Evolutionary conservation across 2,329 filamentous ascomycete genomes (phyloP), one percentile per base, ranked within the genome.

Genomic region (Gaeumannomyces sp.): DNA sequence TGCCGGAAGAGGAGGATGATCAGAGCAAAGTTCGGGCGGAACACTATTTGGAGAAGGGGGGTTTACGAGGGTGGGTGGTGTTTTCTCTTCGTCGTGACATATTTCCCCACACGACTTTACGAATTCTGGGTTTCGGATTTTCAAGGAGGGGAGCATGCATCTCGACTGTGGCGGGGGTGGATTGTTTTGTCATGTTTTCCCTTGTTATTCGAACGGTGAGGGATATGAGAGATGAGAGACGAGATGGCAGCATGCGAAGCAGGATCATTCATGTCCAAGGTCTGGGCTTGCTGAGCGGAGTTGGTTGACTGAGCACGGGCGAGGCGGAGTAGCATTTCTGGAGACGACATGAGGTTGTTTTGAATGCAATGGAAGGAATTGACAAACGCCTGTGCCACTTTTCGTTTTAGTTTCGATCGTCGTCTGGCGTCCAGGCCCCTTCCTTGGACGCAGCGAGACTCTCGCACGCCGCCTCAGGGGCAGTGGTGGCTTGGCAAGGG

Each of bases 121-220:
- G 45, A 53, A 53, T 53, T 53, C 22, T 53, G 45, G 45, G n/a
- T 53, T 53, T 53, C 45, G 45, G 38, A 53, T 53, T 53, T 53
- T 53, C 45, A 53, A 53, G n/a, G 19, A 53, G 45, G 7, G 19
- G 45, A 53, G 45, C 45, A 53, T 53, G 45, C 45, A 53, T 53
- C 19, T 53, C 45, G 45, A n/a, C 22, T 53, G n/a, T 53, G 45
- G 45, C 4, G 7, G 22, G 45, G 45, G 6, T 10, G 19, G 22
- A n/a, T 53, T 25, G 45, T 25, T 53, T 53, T 53, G 19, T 53
- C 6, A 3, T 11, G 45, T 53, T 53, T 53, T 25, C 8, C 45
- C 45, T 19, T 25, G 8, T 22, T n/a, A 1, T 53, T 53, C 16
- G 6, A n/a, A 22, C 22, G 45, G 19, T 5, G n/a, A 10, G 45